Percentiles rank a stretch among this genome's conserved stretches.
Conservation (phyloP, 1,284 basidiomycete species). For the Apiotrichum laibachii region DNA sequence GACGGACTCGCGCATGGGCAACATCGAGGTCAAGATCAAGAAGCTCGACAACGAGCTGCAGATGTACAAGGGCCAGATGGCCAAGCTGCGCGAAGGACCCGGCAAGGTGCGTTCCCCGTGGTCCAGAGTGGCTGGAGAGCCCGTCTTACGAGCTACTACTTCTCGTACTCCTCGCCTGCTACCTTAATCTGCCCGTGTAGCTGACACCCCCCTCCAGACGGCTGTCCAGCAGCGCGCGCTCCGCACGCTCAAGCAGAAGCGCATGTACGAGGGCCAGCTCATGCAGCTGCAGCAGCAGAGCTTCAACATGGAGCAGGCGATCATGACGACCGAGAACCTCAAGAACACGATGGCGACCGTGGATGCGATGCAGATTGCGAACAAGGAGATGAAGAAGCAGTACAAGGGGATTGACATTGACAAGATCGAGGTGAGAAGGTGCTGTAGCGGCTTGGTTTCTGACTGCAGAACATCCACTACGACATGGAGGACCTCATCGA, state of each 20-base stretch:
- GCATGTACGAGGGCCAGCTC: conserved; percentile 89
- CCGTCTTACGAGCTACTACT: too few relatives aligned
- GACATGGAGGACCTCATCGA: conserved; percentile 99
- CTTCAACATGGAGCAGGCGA: conserved; percentile 98
- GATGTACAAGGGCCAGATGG: conserved; percentile 95
- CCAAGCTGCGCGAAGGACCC: conserved; percentile 86
- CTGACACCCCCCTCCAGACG: conserved; percentile 54
- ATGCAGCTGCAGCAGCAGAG: conserved; percentile 89
- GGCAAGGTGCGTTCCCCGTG: conserved; percentile 69
- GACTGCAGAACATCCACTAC: conserved; percentile 75
- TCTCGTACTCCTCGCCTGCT: too few relatives aligned
- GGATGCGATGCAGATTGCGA: conserved; percentile 95
- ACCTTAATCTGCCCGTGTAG: too few relatives aligned
- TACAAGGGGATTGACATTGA: conserved; percentile 97
- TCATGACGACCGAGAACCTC: conserved; percentile 93
- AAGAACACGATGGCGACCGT: conserved; percentile 99
- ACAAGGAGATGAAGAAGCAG: conserved; percentile 94
- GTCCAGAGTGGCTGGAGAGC: neutral
- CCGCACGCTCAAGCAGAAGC: conserved; percentile 90
- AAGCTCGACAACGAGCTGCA: conserved; percentile 92
- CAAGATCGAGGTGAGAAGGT: conserved; percentile 82
- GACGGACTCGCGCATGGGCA: conserved; percentile 85
- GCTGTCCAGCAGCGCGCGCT: conserved; percentile 95
- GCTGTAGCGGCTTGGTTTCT: neutral
- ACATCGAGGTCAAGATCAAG: conserved; percentile 94